phyloP scores from a whole-genome alignment of 768 basidiomycete genomes.

The Kwoniella heveanensis region DNA sequence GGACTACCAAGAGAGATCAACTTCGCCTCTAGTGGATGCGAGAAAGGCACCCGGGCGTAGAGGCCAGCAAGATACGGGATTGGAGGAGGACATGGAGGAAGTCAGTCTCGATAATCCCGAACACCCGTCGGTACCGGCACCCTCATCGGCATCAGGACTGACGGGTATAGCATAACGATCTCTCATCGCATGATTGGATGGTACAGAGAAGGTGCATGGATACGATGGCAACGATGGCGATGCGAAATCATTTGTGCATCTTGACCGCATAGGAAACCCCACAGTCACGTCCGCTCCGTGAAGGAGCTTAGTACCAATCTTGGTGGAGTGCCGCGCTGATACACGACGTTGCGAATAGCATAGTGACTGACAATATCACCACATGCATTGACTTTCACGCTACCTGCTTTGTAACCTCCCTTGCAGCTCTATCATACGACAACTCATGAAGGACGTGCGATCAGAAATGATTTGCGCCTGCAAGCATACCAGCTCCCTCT shows the following conservation, averaged over 20 bases:
- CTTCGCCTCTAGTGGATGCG: neutral
- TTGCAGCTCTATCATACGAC: no score
- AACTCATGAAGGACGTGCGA: no score
- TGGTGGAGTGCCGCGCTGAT: no score
- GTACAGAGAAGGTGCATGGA: neutral
- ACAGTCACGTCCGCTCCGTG: no score
- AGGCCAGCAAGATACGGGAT: neutral
- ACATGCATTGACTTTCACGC: no score
- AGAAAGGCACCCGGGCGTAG: neutral
- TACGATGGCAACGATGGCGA: neutral
- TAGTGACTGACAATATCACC: no score
- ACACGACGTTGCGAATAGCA: no score
- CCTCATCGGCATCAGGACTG: neutral
- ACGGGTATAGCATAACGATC: neutral
- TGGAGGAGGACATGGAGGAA: conserved; percentile 46
- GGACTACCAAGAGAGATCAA: conserved; percentile 4
- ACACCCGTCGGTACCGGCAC: conserved; percentile 3
- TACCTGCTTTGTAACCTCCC: no score
- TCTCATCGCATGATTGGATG: no score
- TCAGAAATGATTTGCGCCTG: neutral
- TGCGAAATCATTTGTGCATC: neutral
- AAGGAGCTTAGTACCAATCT: no score
- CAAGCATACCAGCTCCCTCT: neutral
- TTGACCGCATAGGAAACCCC: no score
- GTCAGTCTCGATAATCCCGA: conserved; percentile 25